Base-by-base conservation (phyloP, 257 asterid species). In the Solanum bulbocastanum region DNA sequence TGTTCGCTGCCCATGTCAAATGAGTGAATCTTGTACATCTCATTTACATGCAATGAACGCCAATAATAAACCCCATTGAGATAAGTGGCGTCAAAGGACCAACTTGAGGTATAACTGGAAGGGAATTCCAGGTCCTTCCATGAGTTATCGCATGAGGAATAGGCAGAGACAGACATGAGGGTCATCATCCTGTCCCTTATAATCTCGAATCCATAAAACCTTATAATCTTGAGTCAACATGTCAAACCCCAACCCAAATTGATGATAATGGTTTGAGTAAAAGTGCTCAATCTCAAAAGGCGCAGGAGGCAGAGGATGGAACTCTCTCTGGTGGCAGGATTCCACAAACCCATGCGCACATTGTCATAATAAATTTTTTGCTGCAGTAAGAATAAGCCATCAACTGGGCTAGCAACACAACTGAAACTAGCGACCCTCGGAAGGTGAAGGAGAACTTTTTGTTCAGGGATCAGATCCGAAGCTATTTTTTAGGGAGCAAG, bases 291-390 rank as follows among this genome's bases (percentile, higher is more conserved):
- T 14, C 18, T 5, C 56, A 46, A 88, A 84, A 37, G 88, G 37
- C 16, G 25, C 60, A 10, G 40, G 37, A 16, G 92, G 91, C 72
- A 91, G 89, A 25, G 91, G 93, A 88, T 83, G 88, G 20, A 91
- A 89, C 91, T 7, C 11, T 7, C 11, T 58, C 68, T 58, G 25
- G 68, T 8, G 27, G 27, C 5, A 20, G 27, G 68, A 58, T 58
- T 92, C 15, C 69, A 62, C 32, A 62, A 60, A 23, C 15, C 6
- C 69, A 62, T 23, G 32, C 15, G 32, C 3, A 62, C 69, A 62
- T 12, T 0, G 3, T 18, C 65, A 18, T 12, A 5, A 9, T 2
- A 2, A 23, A 5, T 4, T 5, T 23, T 0, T 5, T 62, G 12
- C 30, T 62, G 7, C 69, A 62, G 1, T 62, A 23, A 10, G 32